Evolutionary conservation across 192 early-diverging fungal genomes (phyloP), one percentile per base, ranked within the genome.

Genomic region (Dispira simplex): DNA sequence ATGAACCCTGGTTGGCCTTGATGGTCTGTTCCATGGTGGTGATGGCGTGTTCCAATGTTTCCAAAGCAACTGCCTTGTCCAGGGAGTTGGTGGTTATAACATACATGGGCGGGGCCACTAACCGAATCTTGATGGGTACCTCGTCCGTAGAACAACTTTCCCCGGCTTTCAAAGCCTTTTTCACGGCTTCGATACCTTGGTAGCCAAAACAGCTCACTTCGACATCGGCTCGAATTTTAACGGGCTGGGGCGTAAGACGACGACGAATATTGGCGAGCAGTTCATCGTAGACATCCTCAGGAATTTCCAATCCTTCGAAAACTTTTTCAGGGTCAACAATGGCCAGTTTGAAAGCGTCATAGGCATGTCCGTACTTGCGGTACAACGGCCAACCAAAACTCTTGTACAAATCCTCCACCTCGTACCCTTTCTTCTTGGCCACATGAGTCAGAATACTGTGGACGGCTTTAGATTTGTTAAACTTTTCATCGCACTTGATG

Each of bases 121-220:
- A 83, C 58, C 85, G 86, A 69, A 93, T 84, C 74, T 87, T 89
- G 73, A 96, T 85, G 27, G 77, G 79, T 11, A 89, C 86, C 48
- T 86, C 81, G 32, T 82, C 79, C 10, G 89, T 90, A 49, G 85
- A 87, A 63, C 77, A 76, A 10, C 77, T 83, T 77, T 96, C 91
- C 47, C 91, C 93, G 44, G 92, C 90, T 66, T 70, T 78, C 60
- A 99, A 77, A 11, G 94, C 93, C 46, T 76, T 77, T 68, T 93
- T 91, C 70, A 99, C 92, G 48, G 93, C 96, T 72, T 96, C 90
- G 46, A 99, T 89, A 65, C 96, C 96, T 73, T 95, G 88, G 68
- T 91, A 91, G 63, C 86, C 89, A 68, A 87, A 90, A 79, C 94
- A 97, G 62, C 84, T 88, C 39, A 95, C 82, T 71, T 96, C 93